phyloP scores from a whole-genome alignment of 139 green algal genomes.

The Eudorina sp. region DNA sequence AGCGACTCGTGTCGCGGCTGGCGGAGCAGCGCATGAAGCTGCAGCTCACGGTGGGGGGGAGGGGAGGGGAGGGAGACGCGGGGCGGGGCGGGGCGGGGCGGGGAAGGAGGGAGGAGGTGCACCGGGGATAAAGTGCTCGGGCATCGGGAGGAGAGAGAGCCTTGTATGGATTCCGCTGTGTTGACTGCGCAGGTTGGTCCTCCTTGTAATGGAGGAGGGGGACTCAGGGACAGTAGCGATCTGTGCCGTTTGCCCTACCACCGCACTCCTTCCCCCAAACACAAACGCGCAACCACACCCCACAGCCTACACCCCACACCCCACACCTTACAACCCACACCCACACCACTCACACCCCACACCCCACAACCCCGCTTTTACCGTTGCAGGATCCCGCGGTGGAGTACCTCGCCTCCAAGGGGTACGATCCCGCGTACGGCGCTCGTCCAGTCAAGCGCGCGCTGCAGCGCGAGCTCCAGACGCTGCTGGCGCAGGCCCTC shows the following conservation, averaged over 20 bases:
- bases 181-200: no score
- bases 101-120: no score
- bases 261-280: no score
- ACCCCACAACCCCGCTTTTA: not conserved
- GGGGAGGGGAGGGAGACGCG: no score
- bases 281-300: no score
- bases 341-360: not conserved
- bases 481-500: slow-evolving; percentile 83
- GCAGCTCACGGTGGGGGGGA: slow-evolving; percentile 59
- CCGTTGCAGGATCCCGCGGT: slow-evolving; percentile 70
- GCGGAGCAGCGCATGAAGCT: slow-evolving; percentile 92
- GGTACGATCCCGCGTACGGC: slow-evolving; percentile 96
- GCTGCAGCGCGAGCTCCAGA: slow-evolving; percentile 97
- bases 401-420: slow-evolving; percentile 79
- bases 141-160: no score
- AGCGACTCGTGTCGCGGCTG: slow-evolving; percentile 75
- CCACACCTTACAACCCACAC: not conserved
- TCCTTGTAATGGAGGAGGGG: no score
- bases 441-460: slow-evolving; percentile 97
- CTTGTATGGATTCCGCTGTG: no score
- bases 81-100: no score
- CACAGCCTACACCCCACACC: not conserved
- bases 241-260: no score
- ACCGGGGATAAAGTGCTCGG: no score
- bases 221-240: no score